Evolutionary conservation across 352 stramenopile genomes (phyloP).

Genomic region (Aphanomyces invadans): DNA sequence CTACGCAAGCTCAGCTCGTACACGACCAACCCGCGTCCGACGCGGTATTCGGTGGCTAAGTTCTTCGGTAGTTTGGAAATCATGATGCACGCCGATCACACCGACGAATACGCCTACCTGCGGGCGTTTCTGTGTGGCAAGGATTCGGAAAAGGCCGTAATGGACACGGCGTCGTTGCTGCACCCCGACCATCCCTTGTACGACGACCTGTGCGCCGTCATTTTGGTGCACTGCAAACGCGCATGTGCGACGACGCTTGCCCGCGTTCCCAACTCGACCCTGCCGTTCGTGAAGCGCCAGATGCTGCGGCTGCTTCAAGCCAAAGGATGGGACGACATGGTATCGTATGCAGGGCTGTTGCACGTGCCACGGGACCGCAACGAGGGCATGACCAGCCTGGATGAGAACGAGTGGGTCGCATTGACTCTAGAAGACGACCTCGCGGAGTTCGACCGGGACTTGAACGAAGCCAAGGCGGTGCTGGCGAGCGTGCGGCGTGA

Average conservation of each 20-base stretch:
- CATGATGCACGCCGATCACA: conserved; percentile 48
- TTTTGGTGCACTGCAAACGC: conserved; percentile 19
- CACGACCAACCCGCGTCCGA: conserved; percentile 67
- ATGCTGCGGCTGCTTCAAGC: conserved; percentile 72
- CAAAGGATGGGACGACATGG: conserved; percentile 40
- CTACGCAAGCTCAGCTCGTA: conserved; percentile 76
- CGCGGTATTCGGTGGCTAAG: conserved; percentile 59
- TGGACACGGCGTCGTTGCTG: conserved; percentile 16
- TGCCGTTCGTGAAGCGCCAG: conserved; percentile 78
- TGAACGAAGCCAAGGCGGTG: conserved; percentile 55
- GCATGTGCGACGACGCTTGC: not conserved
- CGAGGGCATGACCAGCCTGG: not conserved
- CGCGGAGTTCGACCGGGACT: conserved; percentile 76
- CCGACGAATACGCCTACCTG: conserved; percentile 58
- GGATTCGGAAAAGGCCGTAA: conserved; percentile 33
- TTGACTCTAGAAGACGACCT: conserved; percentile 81
- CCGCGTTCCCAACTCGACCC: conserved; percentile 32
- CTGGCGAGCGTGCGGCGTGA: conserved; percentile 46
- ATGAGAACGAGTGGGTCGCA: conserved; percentile 80
- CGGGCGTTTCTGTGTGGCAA: conserved; percentile 63
- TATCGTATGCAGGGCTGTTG: conserved; percentile 24
- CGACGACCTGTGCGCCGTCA: conserved; percentile 21
- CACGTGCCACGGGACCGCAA: conserved; percentile 1
- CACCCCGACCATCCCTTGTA: conserved; percentile 8
- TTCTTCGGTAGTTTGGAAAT: conserved; percentile 68